Evolutionary conservation across 257 asterid genomes (phyloP), one percentile per base, ranked within the genome.

Genomic region (Voacanga thouarsii): DNA sequence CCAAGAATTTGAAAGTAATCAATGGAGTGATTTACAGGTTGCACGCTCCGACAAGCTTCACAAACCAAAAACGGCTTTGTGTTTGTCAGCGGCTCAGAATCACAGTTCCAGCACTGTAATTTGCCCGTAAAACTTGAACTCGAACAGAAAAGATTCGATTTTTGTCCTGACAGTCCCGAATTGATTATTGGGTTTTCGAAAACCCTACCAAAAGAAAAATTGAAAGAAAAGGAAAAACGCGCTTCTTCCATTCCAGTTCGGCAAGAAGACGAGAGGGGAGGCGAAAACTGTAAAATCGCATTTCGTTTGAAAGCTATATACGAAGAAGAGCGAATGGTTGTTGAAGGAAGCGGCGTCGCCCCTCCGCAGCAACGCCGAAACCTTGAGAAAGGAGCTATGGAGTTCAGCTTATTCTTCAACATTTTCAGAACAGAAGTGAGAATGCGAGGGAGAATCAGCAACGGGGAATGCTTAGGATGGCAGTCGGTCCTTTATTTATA

Each of bases 1-100:
- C 97, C 95, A 74, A 96, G 90, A 64, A 96, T 90, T 10, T 84
- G 94, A 88, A 93, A 96, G 81, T 84, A 96, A 87, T 96, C 96
- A 59, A 88, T 77, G 76, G 96, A 85, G 33, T 83, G 82, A 60
- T 88, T 76, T n/a, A 90, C 87, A n/a, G 94, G 92, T 72, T 95
- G 99, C 30, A 93, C 90, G 71, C 88, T 82, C 81, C 94, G 88
- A 72, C 99, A 95, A 81, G 86, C 85, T 56, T 81, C 84, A 80
- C 98, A 96, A 81, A 90, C 88, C 74, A 93, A 91, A 81, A 96
- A 90, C 86, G 93, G 88, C 74, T 78, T 79, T 86, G 87, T 41
- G 19, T 23, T 65, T 37, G 63, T 47, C 49, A 80, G 77, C 11
- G 88, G 83, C 57, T 45, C 84, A 28, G 82, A 85, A 64, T 87